A percentile compares a stretch with the other conserved stretches of the same genome.
These are phyloP conservation scores for Phialophora tarda DNA, from an alignment of 2,329 filamentous ascomycete genomes.

Conservation along the genomic window DNA sequence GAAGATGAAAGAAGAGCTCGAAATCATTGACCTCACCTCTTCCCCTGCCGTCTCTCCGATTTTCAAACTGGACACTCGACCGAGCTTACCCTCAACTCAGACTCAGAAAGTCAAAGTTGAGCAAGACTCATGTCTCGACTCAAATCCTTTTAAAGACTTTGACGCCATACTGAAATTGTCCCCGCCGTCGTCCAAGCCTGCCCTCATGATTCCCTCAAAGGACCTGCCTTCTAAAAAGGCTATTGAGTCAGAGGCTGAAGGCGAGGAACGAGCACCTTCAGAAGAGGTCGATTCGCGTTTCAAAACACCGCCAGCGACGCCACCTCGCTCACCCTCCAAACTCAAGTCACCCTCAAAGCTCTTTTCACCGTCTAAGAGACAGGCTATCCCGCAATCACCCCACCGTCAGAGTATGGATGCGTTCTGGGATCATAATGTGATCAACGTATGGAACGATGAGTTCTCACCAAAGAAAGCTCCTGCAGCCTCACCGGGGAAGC, in stretches of 20 bases:
- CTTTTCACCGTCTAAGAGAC: slow-evolving; percentile 56
- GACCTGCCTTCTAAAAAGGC: slow-evolving; percentile 8
- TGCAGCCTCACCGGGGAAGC: slow-evolving; percentile 34
- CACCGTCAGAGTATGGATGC: slow-evolving; percentile 58
- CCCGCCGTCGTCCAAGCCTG: slow-evolving; percentile 23
- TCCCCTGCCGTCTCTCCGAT: slow-evolving; percentile 27
- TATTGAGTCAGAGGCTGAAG: background rate
- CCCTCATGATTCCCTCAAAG: slow-evolving; percentile 23
- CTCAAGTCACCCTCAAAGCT: slow-evolving; percentile 40
- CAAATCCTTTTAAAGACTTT: slow-evolving; percentile 27
- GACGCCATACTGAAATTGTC: slow-evolving; percentile 23
- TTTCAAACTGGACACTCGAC: slow-evolving; percentile 4
- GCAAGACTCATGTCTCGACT: slow-evolving; percentile 1
- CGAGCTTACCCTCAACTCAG: slow-evolving; percentile 11
- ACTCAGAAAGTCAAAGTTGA: background rate
- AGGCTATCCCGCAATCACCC: slow-evolving; percentile 56
- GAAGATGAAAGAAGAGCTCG: slow-evolving; percentile 25
- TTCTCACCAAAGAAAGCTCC: slow-evolving; percentile 58
- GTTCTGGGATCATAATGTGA: slow-evolving; percentile 60
- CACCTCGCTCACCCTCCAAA: slow-evolving; percentile 40
- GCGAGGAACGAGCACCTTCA: background rate
- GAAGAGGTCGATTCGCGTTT: slow-evolving; percentile 5
- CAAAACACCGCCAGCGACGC: slow-evolving; percentile 43
- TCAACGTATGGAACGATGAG: slow-evolving; percentile 61
- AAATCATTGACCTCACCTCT: slow-evolving; percentile 38